A percentile compares a stretch with the other conserved stretches of the same genome.
Evolutionary conservation across 192 early-diverging fungal species (phyloP).

Genomic region (Backusella morwellensis): DNA sequence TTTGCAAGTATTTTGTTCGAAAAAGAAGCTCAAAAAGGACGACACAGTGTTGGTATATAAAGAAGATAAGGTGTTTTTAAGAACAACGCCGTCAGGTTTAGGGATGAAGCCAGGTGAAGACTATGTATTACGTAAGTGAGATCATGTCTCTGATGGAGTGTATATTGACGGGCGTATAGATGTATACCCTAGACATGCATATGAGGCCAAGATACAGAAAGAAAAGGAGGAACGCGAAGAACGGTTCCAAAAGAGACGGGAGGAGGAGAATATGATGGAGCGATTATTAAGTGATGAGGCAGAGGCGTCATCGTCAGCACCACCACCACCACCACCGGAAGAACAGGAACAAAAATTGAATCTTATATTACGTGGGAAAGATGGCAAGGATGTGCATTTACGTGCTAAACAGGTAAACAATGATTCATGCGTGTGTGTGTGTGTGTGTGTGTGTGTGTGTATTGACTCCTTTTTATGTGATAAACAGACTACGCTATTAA

Average conservation of each 20-base stretch:
- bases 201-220: conserved; percentile 8
- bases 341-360: background rate
- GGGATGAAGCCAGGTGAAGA: conserved; percentile 7
- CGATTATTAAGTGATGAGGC: background rate
- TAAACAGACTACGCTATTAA: conserved; percentile 38
- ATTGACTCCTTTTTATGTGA: background rate
- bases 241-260: background rate
- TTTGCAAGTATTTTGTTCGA: conserved; percentile 7
- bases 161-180: background rate
- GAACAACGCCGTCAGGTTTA: conserved; percentile 23
- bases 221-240: conserved; percentile 9
- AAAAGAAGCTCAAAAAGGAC: conserved; percentile 10
- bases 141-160: too few relatives aligned
- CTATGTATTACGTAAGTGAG: conserved; percentile 19
- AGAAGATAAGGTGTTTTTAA: conserved; percentile 17
- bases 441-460: background rate
- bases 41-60: conserved; percentile 24
- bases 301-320: background rate
- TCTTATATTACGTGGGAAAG: conserved; percentile 22
- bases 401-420: conserved; percentile 22
- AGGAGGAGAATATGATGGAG: conserved; percentile 5
- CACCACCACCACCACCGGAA: background rate
- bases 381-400: conserved; percentile 18
- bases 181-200: conserved; percentile 20
- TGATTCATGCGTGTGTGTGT: background rate